Evolutionary conservation across 441 rosid species (phyloP).

Genomic region (Eutrema salsugineum): DNA sequence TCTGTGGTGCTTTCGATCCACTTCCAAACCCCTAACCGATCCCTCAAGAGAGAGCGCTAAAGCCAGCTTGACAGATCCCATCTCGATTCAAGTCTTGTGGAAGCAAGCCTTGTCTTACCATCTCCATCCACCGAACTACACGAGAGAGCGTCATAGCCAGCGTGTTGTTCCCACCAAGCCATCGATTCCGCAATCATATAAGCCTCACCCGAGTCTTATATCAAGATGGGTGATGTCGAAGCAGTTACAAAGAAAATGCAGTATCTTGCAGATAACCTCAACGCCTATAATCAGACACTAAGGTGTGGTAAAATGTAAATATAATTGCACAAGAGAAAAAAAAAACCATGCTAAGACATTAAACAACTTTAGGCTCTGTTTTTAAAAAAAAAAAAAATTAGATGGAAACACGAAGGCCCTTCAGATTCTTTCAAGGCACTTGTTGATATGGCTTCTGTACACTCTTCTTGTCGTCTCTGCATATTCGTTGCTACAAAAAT

Average conservation of each 20-base stretch:
- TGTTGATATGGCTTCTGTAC: conserved; percentile 92
- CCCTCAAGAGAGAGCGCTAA: no score
- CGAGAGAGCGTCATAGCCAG: no score
- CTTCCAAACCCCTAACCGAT: no score
- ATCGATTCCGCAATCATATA: no score
- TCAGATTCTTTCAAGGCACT: conserved; percentile 90
- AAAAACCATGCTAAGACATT: not conserved
- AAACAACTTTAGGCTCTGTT: not conserved
- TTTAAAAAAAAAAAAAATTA: no score
- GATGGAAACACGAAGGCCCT: conserved; percentile 94
- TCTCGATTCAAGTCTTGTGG: no score
- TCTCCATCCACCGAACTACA: no score
- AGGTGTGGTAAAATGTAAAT: conserved; percentile 7
- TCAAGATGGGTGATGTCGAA: conserved; percentile 49
- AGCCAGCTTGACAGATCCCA: no score
- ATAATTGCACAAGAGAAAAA: not conserved
- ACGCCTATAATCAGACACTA: conserved; percentile 48
- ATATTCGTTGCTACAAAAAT: conserved; percentile 74
- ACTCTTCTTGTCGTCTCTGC: conserved; percentile 93
- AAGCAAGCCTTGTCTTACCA: no score
- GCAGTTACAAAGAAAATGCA: conserved; percentile 70
- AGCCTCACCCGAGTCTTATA: no score
- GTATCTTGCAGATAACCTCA: conserved; percentile 62
- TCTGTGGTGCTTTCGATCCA: no score
- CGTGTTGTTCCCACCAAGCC: no score